A percentile compares a stretch with the other conserved stretches of the same genome.
Evolutionary conservation across 1,139 yeast genomes (phyloP).

Genomic region (Scheffersomyces insectosa): DNA sequence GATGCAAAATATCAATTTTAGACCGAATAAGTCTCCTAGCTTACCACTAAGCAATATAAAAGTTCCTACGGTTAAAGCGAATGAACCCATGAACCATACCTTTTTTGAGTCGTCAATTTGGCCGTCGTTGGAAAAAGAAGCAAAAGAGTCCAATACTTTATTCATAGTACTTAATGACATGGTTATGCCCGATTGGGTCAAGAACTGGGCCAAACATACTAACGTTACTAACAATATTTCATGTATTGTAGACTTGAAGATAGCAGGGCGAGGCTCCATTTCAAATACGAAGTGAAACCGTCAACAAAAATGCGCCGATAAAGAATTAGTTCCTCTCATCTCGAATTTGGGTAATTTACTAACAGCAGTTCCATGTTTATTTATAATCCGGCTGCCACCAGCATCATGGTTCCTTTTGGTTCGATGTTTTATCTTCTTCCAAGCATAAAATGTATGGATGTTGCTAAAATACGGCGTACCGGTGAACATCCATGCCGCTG

Average conservation of each 20-base stretch:
- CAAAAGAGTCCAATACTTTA: conserved; percentile 31
- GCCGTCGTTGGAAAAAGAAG: conserved; percentile 9
- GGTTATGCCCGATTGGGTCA: conserved; percentile 40
- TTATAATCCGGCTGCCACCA: too few relatives aligned
- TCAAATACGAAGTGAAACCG: neutral
- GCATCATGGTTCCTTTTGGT: too few relatives aligned
- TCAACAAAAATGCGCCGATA: too few relatives aligned
- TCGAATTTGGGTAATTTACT: too few relatives aligned
- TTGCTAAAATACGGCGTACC: too few relatives aligned
- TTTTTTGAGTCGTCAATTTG: conserved; percentile 23
- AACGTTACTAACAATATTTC: conserved; percentile 16
- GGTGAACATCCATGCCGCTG: neutral
- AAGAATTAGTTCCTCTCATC: too few relatives aligned
- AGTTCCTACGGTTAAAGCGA: conserved; percentile 57
- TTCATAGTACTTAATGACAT: conserved; percentile 45
- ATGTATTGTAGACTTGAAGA: conserved; percentile 13
- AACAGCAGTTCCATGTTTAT: too few relatives aligned
- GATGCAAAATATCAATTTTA: conserved; percentile 38
- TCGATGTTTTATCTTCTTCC: too few relatives aligned
- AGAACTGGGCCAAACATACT: conserved; percentile 29
- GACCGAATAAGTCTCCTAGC: conserved; percentile 55
- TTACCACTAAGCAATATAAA: conserved; percentile 53
- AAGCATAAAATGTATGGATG: too few relatives aligned
- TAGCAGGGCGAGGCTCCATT: conserved; percentile 18
- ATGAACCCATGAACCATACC: conserved; percentile 60